Conservation (phyloP, 2,329 filamentous ascomycete species). For the Penicillium oxalicum region DNA sequence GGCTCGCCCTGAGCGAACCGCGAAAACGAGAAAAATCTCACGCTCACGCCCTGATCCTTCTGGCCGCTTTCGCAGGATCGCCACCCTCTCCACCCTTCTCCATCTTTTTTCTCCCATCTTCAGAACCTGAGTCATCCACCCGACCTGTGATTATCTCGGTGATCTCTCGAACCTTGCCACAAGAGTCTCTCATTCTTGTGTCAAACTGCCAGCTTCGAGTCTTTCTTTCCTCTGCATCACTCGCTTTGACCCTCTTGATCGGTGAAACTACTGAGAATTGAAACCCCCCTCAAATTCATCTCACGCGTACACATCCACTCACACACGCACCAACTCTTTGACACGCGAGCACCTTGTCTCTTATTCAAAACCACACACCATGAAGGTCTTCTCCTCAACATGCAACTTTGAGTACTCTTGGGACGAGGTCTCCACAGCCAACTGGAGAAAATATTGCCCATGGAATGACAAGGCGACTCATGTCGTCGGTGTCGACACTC, state of each 20-base stretch:
- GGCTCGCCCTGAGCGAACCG: slow-evolving; percentile 15
- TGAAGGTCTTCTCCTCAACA: slow-evolving; percentile 92
- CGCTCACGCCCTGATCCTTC: slow-evolving; percentile 8
- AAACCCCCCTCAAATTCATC: slow-evolving; percentile 9
- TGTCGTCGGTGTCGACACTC: slow-evolving; percentile 89
- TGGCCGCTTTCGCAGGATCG: slow-evolving; percentile 12
- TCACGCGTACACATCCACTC: slow-evolving; percentile 4
- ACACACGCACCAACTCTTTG: slow-evolving; percentile 1
- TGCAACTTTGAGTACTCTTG: slow-evolving; percentile 96
- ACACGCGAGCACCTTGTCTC: slow-evolving; percentile 8
- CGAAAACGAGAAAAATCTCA: slow-evolving; percentile 10
- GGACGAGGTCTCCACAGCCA: slow-evolving; percentile 94
- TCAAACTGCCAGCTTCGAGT: background rate
- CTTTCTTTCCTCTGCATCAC: background rate
- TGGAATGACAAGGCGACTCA: slow-evolving; percentile 99
- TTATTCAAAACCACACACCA: slow-evolving; percentile 34
- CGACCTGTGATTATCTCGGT: background rate
- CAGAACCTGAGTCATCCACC: slow-evolving; percentile 13
- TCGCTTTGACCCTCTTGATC: background rate
- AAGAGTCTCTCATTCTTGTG: too few species aligned
- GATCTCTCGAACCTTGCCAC: background rate
- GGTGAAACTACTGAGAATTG: too few species aligned
- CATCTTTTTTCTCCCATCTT: slow-evolving; percentile 1
- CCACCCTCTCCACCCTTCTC: slow-evolving; percentile 12
- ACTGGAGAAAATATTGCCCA: slow-evolving; percentile 98